Percentiles rank a stretch among this genome's conserved stretches.
These are phyloP conservation scores for Aureobasidium namibiae DNA, from an alignment of 2,329 filamentous ascomycete species.

Conservation along the genomic window DNA sequence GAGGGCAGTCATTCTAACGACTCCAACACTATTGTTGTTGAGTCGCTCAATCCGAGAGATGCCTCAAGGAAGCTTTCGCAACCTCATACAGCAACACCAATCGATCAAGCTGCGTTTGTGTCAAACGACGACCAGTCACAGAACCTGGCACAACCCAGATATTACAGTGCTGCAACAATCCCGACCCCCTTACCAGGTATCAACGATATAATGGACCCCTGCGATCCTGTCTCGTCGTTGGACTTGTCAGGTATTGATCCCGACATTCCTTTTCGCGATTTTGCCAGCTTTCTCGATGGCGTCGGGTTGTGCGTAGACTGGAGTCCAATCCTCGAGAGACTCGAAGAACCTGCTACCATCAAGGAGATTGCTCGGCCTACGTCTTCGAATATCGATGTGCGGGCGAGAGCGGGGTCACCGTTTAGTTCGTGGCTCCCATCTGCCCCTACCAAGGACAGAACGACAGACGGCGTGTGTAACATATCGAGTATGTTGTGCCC, in stretches of 20 bases:
- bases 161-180: background rate
- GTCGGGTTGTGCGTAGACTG: background rate
- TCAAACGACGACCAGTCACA: background rate
- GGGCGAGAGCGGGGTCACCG: background rate
- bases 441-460: background rate
- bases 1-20: background rate
- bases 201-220: background rate
- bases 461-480: background rate
- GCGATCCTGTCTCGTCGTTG: background rate
- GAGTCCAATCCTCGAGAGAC: background rate
- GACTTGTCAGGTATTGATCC: background rate
- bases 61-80: background rate
- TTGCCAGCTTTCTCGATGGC: background rate
- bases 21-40: background rate
- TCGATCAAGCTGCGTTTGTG: background rate
- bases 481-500: background rate
- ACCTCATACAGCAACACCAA: background rate
- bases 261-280: background rate
- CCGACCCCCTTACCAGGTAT: background rate
- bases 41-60: too few relatives aligned
- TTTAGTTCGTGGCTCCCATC: slow-evolving; percentile 2
- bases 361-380: background rate
- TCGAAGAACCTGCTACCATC: background rate
- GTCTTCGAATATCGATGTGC: background rate
- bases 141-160: background rate